Evolutionary conservation across 768 basidiomycete species (phyloP).

Genomic region (Phanerochaete carnosa): DNA sequence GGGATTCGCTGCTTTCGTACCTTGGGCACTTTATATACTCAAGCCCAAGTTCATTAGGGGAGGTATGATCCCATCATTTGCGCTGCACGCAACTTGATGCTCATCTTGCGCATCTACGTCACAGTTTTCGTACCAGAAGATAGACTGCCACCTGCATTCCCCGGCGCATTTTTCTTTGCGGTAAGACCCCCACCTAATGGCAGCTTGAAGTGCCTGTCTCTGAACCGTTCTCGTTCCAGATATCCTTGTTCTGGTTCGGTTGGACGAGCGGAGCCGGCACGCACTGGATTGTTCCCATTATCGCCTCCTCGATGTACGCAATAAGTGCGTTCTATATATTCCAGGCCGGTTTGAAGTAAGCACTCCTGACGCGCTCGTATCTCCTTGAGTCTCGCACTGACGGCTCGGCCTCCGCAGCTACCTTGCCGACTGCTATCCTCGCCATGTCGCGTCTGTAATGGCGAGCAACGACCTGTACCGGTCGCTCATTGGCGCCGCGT

Average conservation of each 20-base stretch:
- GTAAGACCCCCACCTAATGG: not conserved
- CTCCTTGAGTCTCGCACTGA: not conserved
- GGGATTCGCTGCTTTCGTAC: slow-evolving; percentile 1
- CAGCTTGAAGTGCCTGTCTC: not conserved
- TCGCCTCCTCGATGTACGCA: slow-evolving; percentile 40
- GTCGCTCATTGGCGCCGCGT: slow-evolving; percentile 53
- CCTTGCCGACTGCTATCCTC: slow-evolving; percentile 56
- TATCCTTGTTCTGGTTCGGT: slow-evolving; percentile 39
- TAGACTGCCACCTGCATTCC: slow-evolving; percentile 35
- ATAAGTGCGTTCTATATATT: slow-evolving; percentile 52
- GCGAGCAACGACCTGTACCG: slow-evolving; percentile 60
- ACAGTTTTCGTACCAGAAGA: slow-evolving; percentile 31
- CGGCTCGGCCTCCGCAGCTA: slow-evolving; percentile 43
- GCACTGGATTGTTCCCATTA: slow-evolving; percentile 50
- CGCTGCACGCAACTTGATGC: not conserved
- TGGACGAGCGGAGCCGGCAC: slow-evolving; percentile 51
- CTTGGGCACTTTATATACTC: slow-evolving; percentile 1
- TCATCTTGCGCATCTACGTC: not conserved
- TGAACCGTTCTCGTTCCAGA: slow-evolving; percentile 19
- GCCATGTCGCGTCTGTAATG: slow-evolving; percentile 53
- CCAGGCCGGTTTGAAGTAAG: slow-evolving; percentile 23
- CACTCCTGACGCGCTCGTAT: not conserved
- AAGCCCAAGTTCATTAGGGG: slow-evolving; percentile 30
- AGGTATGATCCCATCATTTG: slow-evolving; percentile 32
- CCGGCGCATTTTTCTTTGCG: slow-evolving; percentile 24